Percentiles rank a stretch among this genome's conserved stretches.
These are phyloP conservation scores for Syzygium aqueum DNA, from an alignment of 345 rosid species.

Conservation along the genomic window DNA sequence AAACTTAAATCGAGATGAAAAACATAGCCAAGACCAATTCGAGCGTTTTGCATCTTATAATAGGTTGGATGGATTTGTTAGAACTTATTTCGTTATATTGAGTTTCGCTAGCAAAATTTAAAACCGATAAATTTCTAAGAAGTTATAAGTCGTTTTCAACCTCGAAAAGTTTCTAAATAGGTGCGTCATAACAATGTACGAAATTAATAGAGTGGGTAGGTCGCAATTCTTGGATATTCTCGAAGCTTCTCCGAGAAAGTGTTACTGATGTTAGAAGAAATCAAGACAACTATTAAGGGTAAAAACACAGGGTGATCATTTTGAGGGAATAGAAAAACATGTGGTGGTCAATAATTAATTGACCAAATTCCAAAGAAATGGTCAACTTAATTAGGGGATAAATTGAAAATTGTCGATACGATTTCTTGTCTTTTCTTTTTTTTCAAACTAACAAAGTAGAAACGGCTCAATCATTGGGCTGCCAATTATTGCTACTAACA, in stretches of 20 bases:
- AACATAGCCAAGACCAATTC: not conserved
- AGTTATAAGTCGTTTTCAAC: not conserved
- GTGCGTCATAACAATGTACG: rapidly evolving
- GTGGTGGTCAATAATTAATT: not conserved
- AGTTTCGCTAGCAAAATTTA: too few relatives aligned
- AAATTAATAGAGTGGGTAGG: not conserved
- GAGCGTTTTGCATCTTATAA: not conserved
- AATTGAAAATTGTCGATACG: not conserved
- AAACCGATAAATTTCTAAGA: too few relatives aligned
- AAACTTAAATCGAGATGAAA: not conserved
- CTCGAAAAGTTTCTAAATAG: rapidly evolving
- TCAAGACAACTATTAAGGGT: not conserved
- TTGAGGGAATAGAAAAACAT: not conserved
- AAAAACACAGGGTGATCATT: not conserved
- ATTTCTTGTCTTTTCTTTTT: not conserved
- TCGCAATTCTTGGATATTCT: not conserved
- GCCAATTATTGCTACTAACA: not conserved
- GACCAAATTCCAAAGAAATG: not conserved
- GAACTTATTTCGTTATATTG: not conserved
- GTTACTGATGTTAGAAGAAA: not conserved
- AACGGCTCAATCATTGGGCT: not conserved
- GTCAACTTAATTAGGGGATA: not conserved
- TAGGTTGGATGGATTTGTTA: rapidly evolving
- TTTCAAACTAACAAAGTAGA: not conserved
- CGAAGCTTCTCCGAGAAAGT: rapidly evolving